Evolutionary conservation across 2,329 filamentous ascomycete species (phyloP), one percentile per base, ranked within the genome.

Genomic region (Aaosphaeria pasadenensis): DNA sequence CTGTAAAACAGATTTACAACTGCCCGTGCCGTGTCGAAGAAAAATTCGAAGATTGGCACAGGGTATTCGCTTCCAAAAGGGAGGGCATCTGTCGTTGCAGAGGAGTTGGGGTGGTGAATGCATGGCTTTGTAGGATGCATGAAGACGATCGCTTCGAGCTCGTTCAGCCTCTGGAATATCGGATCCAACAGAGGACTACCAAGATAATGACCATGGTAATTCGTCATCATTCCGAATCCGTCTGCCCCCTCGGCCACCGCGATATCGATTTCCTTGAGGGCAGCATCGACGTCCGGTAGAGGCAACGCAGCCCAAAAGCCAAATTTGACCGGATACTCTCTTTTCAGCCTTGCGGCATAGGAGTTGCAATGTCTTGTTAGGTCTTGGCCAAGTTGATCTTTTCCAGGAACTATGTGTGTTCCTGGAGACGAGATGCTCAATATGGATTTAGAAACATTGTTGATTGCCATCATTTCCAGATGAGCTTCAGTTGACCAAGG

Each of bases 391-490:
- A 73, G 62, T 1, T 55, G 45, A 40, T 70, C 54, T 48, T 79
- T 66, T 1, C 61, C 62, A 0, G 71, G 62, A 0, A 65, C 64
- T 11, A 84, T 66, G 49, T 78, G 66, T 0, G 74, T 78, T 11
- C 79, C 80, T 0, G 81, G 81, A 0, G 76, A 75, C 5, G 74
- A 78, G 57, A 83, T 76, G 55, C 76, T 80, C 7, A 84, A 63
- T 33, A 83, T 77, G 7, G 77, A 77, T 55, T 75, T 79, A 5
- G 62, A 62, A 49, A 84, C 78, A 51, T 75, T 73, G 49, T 73
- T 58, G 1, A 66, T 58, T 39, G 73, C 56, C 79, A 83, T 83
- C 54, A 82, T 66, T 0, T 65, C 60, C 3, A 82, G 69, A 51
- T 83, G 78, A 11, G 57, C 54, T 48, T 74, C 66, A 9, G 63